Evolutionary conservation across 805 yeast genomes (phyloP), one percentile per base, ranked within the genome.

Genomic region (Barnettozyma californica): DNA sequence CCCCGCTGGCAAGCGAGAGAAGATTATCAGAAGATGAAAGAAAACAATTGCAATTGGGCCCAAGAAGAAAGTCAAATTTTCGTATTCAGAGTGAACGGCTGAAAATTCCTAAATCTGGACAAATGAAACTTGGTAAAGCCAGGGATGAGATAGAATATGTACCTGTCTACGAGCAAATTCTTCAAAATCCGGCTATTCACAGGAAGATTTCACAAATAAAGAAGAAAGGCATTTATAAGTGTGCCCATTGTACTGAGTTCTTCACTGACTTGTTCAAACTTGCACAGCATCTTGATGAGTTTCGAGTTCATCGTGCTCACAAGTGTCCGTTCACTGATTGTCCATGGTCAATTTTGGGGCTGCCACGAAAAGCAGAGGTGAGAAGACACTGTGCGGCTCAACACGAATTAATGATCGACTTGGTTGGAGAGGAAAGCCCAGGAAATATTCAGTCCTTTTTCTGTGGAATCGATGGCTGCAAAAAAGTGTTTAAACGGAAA

Each of bases 361-460:
- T 77, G 25, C 75, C 77, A 10, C 68, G 79, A 36, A 59, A 71
- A 31, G 73, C 75, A 2, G 81, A 77, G 53, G 65, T 77, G 31
- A 66, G 71, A 52, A 66, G 83, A 53, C 81, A 77, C 50, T 72
- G 77, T 56, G 68, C 73, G 5, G 68, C 75, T 26, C 77, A 76
- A 46, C 81, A 77, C 55, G 43, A 51, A 1, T 46, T 37, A 13
- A 33, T 46, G 1, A 41, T 59, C 9, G 41, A 39, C 27, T 42
- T 43, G 16, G 40, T 34, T 4, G 41, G 23, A 10, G 46, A 41
- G 10, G 26, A 38, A 5, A 18, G 21, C 23, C 34, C 43, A 7
- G 13, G 35, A 18, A 43, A 46, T 10, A 45, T 49, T 20, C 46
- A 46, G 10, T 34, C 23, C 18, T 51, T 52, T n/a, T 39, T 51